Percentiles rank a stretch among this genome's conserved stretches.
These are phyloP conservation scores for Otatea glauca DNA, from an alignment of 176 grass and related monocot genomes.

Conservation along the genomic window DNA sequence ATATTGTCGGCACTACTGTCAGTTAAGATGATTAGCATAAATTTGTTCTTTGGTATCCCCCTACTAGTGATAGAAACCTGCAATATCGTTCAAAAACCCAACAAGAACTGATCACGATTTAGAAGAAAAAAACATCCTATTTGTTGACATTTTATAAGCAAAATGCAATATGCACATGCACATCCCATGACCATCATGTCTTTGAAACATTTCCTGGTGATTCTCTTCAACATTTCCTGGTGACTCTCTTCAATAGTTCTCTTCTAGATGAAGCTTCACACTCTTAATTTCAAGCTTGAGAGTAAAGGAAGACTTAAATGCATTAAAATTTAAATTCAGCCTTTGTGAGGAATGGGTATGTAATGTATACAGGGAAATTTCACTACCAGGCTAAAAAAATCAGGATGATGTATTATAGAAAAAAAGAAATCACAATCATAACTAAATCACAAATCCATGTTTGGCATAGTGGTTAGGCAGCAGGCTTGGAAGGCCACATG, in stretches of 20 bases:
- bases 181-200: neutral
- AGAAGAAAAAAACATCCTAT: neutral
- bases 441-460: no score
- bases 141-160: neutral
- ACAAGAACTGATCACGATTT: neutral
- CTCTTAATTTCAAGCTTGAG: constrained; percentile 9
- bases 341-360: neutral
- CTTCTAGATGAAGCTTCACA: neutral
- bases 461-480: no score
- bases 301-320: neutral
- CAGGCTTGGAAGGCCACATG: no score
- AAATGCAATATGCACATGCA: neutral
- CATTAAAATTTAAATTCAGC: neutral
- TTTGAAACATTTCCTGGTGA: neutral
- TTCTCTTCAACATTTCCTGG: neutral
- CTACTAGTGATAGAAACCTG: neutral
- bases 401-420: no score
- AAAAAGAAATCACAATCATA: no score
- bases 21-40: neutral
- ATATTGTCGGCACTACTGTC: neutral
- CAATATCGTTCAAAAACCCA: neutral
- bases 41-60: neutral
- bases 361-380: neutral
- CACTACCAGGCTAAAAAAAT: no score
- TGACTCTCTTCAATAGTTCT: neutral